Conservation (phyloP, 441 rosid species). For the Brassica balearica region DNA sequence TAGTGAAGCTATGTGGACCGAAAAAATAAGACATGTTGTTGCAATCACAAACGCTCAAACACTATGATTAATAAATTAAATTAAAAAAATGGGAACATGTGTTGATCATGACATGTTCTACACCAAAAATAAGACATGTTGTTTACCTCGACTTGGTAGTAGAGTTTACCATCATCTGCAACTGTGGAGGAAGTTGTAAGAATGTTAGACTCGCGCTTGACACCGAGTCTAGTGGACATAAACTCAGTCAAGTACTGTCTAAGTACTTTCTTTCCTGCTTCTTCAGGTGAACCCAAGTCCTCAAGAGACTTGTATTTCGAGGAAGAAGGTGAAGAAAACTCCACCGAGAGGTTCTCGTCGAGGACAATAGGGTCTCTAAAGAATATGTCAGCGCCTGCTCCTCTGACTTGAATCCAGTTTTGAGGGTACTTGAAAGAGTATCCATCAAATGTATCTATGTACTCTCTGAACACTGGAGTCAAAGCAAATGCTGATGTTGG, state of each 20-base stretch:
- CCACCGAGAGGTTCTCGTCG: constrained; percentile 86
- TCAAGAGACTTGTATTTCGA: constrained; percentile 77
- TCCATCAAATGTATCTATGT: constrained; percentile 89
- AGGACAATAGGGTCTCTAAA: constrained; percentile 89
- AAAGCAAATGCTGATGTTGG: constrained; percentile 50
- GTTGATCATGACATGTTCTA: no score
- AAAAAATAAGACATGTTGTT: no score
- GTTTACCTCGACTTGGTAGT: constrained; percentile 87
- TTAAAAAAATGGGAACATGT: no score
- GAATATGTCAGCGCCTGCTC: constrained; percentile 95
- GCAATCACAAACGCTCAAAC: no score
- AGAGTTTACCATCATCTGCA: constrained; percentile 89
- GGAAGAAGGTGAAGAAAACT: constrained; percentile 93
- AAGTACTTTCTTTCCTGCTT: constrained; percentile 82
- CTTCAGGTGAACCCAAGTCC: constrained; percentile 85
- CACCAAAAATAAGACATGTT: no score
- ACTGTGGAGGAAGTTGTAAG: constrained; percentile 75
- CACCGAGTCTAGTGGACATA: constrained; percentile 96
- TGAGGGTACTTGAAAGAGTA: constrained; percentile 88
- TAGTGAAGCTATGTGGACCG: no score
- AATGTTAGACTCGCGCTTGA: constrained; percentile 71
- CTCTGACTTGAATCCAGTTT: constrained; percentile 88
- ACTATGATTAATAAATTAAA: no score
- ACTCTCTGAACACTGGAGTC: constrained; percentile 68
- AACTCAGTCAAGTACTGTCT: constrained; percentile 90